A percentile compares a stretch with the other conserved stretches of the same genome.
Conservation (phyloP, 2,329 filamentous ascomycete species). For the Penicillium sp. region DNA sequence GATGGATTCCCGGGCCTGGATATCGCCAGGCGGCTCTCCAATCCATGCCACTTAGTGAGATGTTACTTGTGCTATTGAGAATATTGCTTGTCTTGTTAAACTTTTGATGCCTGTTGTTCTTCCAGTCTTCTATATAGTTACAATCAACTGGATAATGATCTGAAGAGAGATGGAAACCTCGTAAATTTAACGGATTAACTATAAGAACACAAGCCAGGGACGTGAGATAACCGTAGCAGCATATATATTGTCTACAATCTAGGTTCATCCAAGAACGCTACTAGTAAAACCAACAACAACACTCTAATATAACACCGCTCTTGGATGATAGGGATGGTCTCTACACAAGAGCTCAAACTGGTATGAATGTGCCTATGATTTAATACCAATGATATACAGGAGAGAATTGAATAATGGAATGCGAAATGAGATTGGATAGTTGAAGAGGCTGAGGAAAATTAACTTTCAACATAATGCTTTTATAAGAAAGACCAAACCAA, state of each 20-base stretch:
- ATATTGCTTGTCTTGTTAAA: not conserved
- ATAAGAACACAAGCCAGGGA: not conserved
- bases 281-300: not conserved
- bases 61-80: not conserved
- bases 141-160: not conserved
- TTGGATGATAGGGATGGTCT: not conserved
- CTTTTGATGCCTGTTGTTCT: not conserved
- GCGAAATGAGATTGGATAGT: not conserved
- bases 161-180: not conserved
- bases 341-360: not conserved
- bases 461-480: not conserved
- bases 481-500: not conserved
- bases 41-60: not conserved
- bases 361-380: not conserved
- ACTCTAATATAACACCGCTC: not conserved
- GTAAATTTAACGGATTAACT: not conserved
- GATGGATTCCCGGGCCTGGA: slow-evolving; percentile 2
- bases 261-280: not conserved
- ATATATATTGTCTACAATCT: not conserved
- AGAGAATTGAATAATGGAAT: not conserved
- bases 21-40: not conserved
- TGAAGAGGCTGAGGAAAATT: not conserved
- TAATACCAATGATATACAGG: not conserved
- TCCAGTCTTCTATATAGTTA: not conserved
- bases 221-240: not conserved